Conservation (phyloP, 345 rosid genomes). For the Acer saccharum region DNA sequence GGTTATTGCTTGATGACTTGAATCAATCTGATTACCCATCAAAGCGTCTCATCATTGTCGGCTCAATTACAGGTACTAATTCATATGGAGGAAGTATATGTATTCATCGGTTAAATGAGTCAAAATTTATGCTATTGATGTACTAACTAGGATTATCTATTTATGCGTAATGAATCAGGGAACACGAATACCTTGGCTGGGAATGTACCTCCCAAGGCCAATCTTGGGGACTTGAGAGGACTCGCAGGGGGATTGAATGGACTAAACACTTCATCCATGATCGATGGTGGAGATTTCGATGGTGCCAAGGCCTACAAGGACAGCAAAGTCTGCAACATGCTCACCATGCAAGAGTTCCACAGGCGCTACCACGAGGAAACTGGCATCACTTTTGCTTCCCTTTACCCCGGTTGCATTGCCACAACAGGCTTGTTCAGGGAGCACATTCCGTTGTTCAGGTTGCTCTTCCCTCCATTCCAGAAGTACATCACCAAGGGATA, state of each 20-base stretch:
- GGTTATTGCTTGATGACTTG: slow-evolving; percentile 81
- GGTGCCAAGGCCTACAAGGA: slow-evolving; percentile 99
- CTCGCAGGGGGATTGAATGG: slow-evolving; percentile 81
- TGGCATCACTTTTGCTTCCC: slow-evolving; percentile 81
- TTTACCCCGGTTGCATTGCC: slow-evolving; percentile 98
- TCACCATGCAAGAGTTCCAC: slow-evolving; percentile 95
- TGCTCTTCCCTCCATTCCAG: slow-evolving; percentile 95
- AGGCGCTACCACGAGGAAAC: slow-evolving; percentile 90
- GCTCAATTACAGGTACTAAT: slow-evolving; percentile 84
- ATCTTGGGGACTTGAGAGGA: slow-evolving; percentile 91
- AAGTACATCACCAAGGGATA: slow-evolving; percentile 96
- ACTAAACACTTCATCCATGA: slow-evolving; percentile 77
- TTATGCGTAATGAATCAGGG: slow-evolving; percentile 38
- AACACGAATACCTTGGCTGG: slow-evolving; percentile 98
- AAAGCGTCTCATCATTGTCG: slow-evolving; percentile 87
- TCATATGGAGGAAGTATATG: background rate
- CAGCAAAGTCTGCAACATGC: slow-evolving; percentile 99
- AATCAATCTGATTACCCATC: slow-evolving; percentile 84
- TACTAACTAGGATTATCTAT: slow-evolving; percentile 13
- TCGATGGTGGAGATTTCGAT: slow-evolving; percentile 90
- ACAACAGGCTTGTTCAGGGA: slow-evolving; percentile 97
- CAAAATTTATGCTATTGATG: slow-evolving; percentile 7
- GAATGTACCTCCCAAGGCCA: slow-evolving; percentile 98
- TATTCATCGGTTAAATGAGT: background rate
- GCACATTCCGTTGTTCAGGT: slow-evolving; percentile 87